These are phyloP conservation scores for Karstenula rhodostoma DNA, from an alignment of 2,329 filamentous ascomycete genomes.

Conservation along the genomic window DNA sequence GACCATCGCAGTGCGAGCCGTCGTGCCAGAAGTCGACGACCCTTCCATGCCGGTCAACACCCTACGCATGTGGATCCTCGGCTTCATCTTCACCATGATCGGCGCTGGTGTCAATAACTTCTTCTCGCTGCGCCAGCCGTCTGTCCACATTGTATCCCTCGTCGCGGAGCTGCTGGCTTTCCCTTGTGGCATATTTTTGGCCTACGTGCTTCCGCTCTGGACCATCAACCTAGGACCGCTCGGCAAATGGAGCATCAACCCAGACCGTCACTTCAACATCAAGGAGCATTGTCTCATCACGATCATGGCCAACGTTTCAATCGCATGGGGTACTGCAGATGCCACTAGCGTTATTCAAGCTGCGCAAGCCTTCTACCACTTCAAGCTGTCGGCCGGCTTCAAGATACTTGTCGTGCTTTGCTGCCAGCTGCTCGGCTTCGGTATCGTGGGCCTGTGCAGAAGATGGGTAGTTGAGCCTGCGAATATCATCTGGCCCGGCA, in stretches of 20 bases:
- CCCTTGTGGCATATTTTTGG: conserved; percentile 5
- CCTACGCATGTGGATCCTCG: conserved; percentile 87
- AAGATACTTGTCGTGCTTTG: conserved; percentile 87
- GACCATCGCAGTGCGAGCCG: conserved; percentile 78
- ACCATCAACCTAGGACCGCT: conserved; percentile 8
- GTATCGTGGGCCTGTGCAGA: conserved; percentile 82
- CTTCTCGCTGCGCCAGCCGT: conserved; percentile 89
- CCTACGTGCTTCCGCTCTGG: conserved; percentile 1
- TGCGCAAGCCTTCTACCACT: conserved; percentile 76
- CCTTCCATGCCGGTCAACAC: conserved; percentile 82
- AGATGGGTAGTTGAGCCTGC: conserved; percentile 83
- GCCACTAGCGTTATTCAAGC: conserved; percentile 10
- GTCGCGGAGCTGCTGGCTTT: conserved; percentile 6
- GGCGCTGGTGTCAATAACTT: conserved; percentile 87
- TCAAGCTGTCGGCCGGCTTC: conserved; percentile 77
- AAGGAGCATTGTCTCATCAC: conserved; percentile 11
- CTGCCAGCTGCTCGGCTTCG: conserved; percentile 85
- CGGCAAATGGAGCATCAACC: conserved; percentile 11
- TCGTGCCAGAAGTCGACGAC: conserved; percentile 79
- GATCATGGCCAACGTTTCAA: neutral
- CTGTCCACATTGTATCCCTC: conserved; percentile 60
- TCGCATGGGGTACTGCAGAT: conserved; percentile 10
- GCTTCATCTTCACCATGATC: conserved; percentile 78
- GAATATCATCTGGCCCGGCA: conserved; percentile 92
- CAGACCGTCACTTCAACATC: conserved; percentile 11